These are phyloP conservation scores for Pulicaria dysenterica DNA, from an alignment of 129 eudicot species.

Conservation along the genomic window DNA sequence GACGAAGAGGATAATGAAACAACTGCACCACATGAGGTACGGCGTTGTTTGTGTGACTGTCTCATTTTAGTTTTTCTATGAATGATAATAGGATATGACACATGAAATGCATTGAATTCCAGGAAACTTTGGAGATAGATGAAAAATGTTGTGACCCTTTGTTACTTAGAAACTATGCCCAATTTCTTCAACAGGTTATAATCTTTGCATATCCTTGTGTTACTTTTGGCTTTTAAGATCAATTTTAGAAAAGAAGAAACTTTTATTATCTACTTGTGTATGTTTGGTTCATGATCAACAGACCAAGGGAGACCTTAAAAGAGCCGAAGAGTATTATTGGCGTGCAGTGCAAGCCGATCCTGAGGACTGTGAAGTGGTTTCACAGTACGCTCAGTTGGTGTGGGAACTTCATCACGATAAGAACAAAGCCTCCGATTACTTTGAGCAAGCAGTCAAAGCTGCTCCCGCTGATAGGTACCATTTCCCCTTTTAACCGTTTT, in stretches of 20 bases:
- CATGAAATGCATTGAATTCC: background rate
- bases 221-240: background rate
- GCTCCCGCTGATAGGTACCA: constrained; percentile 54
- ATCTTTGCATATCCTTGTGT: constrained; percentile 2
- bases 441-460: constrained; percentile 56
- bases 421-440: constrained; percentile 50
- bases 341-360: constrained; percentile 60
- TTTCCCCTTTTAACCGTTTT: background rate
- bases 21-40: constrained; percentile 37
- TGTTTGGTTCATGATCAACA: constrained; percentile 30
- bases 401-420: constrained; percentile 70
- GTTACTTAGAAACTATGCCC: constrained; percentile 58
- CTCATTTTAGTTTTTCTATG: background rate
- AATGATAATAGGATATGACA: background rate
- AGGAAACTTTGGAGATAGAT: constrained; percentile 39
- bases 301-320: constrained; percentile 62
- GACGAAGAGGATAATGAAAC: constrained; percentile 45
- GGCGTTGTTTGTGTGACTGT: background rate
- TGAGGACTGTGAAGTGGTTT: constrained; percentile 46
- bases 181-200: constrained; percentile 59
- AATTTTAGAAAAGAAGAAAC: background rate
- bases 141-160: constrained; percentile 48
- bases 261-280: background rate
- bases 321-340: constrained; percentile 62
- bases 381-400: constrained; percentile 58